Conservation (phyloP, 257 asterid species). For the Nicotiana noctiflora region DNA sequence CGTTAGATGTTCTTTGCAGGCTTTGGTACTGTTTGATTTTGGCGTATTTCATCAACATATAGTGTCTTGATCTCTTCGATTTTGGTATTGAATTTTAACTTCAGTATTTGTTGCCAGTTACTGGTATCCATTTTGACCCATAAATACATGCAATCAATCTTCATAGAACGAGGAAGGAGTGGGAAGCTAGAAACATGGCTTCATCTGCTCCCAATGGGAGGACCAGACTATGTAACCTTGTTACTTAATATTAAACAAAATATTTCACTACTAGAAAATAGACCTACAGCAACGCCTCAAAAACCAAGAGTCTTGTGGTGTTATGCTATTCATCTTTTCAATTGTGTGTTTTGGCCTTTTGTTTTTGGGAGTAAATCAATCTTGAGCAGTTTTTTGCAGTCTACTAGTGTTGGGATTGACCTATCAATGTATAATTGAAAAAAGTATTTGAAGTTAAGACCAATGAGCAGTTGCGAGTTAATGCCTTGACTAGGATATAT, state of each 20-base stretch:
- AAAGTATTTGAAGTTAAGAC: neutral
- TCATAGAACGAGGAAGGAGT: too few relatives aligned
- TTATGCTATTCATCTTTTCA: too few relatives aligned
- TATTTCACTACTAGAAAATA: too few relatives aligned
- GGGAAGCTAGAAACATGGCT: too few relatives aligned
- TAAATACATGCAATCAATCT: too few relatives aligned
- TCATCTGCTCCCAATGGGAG: too few relatives aligned
- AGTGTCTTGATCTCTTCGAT: neutral
- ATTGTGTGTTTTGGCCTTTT: too few relatives aligned
- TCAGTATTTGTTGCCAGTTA: neutral
- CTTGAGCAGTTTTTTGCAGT: neutral
- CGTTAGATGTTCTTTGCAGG: neutral
- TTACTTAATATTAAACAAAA: too few relatives aligned
- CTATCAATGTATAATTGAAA: neutral
- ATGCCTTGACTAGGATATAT: neutral
- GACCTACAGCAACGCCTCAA: too few relatives aligned
- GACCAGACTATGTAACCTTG: too few relatives aligned
- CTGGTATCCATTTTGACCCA: neutral
- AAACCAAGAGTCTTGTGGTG: too few relatives aligned
- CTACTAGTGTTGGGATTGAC: neutral
- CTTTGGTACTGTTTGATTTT: neutral
- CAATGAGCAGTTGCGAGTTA: neutral
- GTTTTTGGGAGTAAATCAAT: neutral
- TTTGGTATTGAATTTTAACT: neutral
- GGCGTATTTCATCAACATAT: neutral